Conservation (phyloP, 1,284 basidiomycete species). For the Sporisorium iseilematis-ciliati region DNA sequence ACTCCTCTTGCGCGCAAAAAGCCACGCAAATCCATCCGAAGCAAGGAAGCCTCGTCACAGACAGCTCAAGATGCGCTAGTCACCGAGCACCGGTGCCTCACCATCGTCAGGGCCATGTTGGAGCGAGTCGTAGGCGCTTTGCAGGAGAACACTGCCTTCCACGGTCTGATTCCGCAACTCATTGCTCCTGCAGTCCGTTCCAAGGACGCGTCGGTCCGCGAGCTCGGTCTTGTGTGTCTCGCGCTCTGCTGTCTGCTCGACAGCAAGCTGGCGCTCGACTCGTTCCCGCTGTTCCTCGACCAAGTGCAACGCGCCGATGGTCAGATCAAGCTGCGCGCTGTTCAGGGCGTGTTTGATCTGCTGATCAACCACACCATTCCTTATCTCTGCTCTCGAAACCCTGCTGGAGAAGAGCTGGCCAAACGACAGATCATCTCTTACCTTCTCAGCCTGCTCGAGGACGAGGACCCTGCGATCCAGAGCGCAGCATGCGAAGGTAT, state of each 20-base stretch:
- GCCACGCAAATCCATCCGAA: conserved; percentile 42
- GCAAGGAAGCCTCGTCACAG: conserved; percentile 22
- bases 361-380: conserved; percentile 88
- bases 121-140: conserved; percentile 80
- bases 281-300: conserved; percentile 89
- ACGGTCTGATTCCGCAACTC: conserved; percentile 88
- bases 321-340: conserved; percentile 81
- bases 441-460: conserved; percentile 73
- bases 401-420: conserved; percentile 54
- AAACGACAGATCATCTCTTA: conserved; percentile 62
- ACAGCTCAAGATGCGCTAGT: conserved; percentile 41
- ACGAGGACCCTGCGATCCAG: conserved; percentile 78
- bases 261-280: conserved; percentile 86
- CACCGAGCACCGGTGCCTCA: conserved; percentile 60
- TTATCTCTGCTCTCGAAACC: conserved; percentile 74
- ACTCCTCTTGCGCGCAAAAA: conserved; percentile 45
- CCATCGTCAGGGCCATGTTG: conserved; percentile 87
- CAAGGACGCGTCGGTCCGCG: conserved; percentile 84
- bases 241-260: conserved; percentile 93
- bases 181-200: conserved; percentile 90
- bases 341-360: conserved; percentile 90
- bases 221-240: conserved; percentile 86
- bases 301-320: conserved; percentile 84
- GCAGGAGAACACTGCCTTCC: conserved; percentile 92
- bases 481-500: conserved; percentile 85